phyloP scores from a whole-genome alignment of 805 yeast species.

The Hanseniaspora clermontiae region DNA sequence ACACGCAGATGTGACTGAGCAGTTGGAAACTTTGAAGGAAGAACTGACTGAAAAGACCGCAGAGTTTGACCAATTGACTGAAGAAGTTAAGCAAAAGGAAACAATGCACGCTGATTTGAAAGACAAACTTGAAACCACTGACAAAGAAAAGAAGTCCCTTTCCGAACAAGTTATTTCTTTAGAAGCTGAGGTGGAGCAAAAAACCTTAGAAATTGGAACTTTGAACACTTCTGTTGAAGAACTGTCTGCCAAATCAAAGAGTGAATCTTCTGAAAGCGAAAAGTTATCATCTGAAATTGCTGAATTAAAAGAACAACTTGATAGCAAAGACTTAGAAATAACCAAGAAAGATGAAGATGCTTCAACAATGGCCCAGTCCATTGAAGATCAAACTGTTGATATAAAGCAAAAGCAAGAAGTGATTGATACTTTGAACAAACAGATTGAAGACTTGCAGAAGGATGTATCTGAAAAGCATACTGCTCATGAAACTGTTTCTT shows the following conservation, averaged over 20 bases:
- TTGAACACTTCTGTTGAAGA: not conserved
- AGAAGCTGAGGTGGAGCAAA: not conserved
- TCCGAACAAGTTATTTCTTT: not conserved
- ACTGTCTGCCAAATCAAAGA: not conserved
- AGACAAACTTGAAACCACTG: not conserved
- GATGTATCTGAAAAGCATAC: not conserved
- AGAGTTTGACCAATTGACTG: conserved; percentile 13
- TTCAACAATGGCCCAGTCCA: not conserved
- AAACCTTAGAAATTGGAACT: not conserved
- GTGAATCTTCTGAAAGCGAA: not conserved
- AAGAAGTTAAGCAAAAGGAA: not conserved
- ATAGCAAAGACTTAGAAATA: not conserved
- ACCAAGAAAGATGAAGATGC: not conserved
- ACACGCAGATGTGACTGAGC: not conserved
- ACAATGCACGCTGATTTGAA: not conserved
- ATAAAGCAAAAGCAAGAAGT: not conserved
- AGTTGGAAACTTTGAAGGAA: not conserved
- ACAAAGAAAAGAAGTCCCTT: not conserved
- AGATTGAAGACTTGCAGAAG: not conserved
- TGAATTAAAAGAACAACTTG: not conserved
- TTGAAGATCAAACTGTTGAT: not conserved
- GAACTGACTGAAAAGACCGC: conserved; percentile 15
- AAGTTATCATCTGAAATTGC: not conserved
- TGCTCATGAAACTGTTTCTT: not conserved
- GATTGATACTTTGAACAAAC: too few relatives aligned